Percentiles rank a stretch among this genome's conserved stretches.
Evolutionary conservation across 495 filamentous ascomycete genomes (phyloP).

Genomic region (Penicillium fimorum): DNA sequence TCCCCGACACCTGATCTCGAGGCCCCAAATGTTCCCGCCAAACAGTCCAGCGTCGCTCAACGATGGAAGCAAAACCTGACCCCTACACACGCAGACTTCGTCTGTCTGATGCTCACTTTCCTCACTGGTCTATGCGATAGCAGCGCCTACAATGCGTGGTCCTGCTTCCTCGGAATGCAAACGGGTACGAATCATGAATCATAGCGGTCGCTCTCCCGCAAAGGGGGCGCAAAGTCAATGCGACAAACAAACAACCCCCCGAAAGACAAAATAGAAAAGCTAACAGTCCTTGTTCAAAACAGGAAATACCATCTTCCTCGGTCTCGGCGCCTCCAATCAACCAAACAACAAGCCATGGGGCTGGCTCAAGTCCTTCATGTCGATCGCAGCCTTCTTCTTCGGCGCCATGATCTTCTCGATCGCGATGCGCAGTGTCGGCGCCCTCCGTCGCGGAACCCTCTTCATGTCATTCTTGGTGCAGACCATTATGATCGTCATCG

Average conservation of each 20-base stretch:
- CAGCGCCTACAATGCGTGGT: slow-evolving; percentile 60
- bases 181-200: slow-evolving; percentile 55
- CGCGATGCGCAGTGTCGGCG: slow-evolving; percentile 33
- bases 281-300: background rate
- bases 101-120: slow-evolving; percentile 56
- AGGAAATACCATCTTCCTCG: slow-evolving; percentile 68
- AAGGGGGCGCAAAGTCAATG: slow-evolving; percentile 16
- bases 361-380: slow-evolving; percentile 62
- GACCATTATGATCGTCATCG: slow-evolving; percentile 52
- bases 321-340: slow-evolving; percentile 57
- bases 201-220: slow-evolving; percentile 21
- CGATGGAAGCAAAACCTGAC: slow-evolving; percentile 41
- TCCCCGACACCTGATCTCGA: slow-evolving; percentile 26
- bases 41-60: slow-evolving; percentile 15
- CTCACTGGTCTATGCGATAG: slow-evolving; percentile 61
- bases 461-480: slow-evolving; percentile 59
- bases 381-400: slow-evolving; percentile 55
- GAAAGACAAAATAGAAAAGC: background rate
- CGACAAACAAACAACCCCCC: background rate
- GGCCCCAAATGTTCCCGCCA: slow-evolving; percentile 16
- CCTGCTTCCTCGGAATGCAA: slow-evolving; percentile 63
- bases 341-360: slow-evolving; percentile 53
- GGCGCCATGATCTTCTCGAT: slow-evolving; percentile 52
- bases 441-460: slow-evolving; percentile 52
- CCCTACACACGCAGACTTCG: slow-evolving; percentile 47